phyloP scores from a whole-genome alignment of 352 stramenopile genomes.

The Phytophthora cactorum region DNA sequence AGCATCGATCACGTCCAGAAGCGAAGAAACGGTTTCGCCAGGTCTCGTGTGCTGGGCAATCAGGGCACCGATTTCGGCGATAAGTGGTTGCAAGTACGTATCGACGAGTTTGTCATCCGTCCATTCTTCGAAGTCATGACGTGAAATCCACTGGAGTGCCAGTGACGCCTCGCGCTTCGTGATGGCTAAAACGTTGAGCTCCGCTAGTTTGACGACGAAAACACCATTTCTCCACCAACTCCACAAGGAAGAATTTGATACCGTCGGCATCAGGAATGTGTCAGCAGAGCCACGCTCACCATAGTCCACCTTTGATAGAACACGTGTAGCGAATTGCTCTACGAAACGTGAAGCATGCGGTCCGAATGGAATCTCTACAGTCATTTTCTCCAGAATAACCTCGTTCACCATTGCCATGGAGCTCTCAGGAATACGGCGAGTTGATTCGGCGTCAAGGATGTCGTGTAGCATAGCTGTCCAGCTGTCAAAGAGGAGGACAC shows the following conservation, averaged over 20 bases:
- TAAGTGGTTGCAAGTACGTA: conserved; percentile 26
- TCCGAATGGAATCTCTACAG: conserved; percentile 33
- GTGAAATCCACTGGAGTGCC: conserved; percentile 41
- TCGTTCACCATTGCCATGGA: conserved; percentile 28
- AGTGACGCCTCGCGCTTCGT: conserved; percentile 36
- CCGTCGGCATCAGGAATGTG: conserved; percentile 16
- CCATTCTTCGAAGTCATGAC: conserved; percentile 45
- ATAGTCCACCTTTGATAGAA: conserved; percentile 35
- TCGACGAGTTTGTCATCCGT: conserved; percentile 15
- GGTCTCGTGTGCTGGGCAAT: conserved; percentile 28
- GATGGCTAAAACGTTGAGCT: conserved; percentile 16
- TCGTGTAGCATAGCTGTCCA: conserved; percentile 36
- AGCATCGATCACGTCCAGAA: conserved; percentile 43
- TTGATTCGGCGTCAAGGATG: conserved; percentile 15
- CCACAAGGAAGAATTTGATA: conserved; percentile 24
- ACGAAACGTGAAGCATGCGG: conserved; percentile 18
- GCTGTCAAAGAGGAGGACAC: conserved; percentile 32
- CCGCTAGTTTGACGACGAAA: conserved; percentile 33
- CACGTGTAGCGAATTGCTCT: conserved; percentile 35
- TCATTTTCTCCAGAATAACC: conserved; percentile 25
- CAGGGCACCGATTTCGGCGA: conserved; percentile 27
- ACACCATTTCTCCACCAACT: conserved; percentile 45
- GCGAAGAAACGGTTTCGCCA: conserved; percentile 33
- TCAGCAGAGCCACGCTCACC: conserved; percentile 19
- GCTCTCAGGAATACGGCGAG: conserved; percentile 12